Conservation (phyloP, 2,329 filamentous ascomycete genomes). For the Fusarium anguioides region DNA sequence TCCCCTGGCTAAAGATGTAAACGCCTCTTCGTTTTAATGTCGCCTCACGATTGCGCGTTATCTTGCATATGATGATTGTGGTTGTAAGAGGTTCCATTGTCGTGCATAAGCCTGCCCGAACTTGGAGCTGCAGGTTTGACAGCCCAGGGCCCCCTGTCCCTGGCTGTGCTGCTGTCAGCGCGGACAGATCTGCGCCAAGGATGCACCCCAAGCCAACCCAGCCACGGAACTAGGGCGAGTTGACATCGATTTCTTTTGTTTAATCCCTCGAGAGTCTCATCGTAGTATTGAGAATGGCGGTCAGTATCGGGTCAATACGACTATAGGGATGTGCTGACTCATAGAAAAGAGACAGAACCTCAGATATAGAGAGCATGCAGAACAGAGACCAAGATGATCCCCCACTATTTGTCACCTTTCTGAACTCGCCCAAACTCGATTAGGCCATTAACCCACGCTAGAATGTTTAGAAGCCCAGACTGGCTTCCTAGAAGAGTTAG, state of each 20-base stretch:
- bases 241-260: background rate
- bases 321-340: background rate
- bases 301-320: background rate
- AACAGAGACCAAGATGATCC: background rate
- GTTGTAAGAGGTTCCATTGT: background rate
- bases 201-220: slow-evolving; percentile 19
- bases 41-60: background rate
- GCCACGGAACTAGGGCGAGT: slow-evolving; percentile 2
- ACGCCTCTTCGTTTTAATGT: slow-evolving; percentile 15
- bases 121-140: slow-evolving; percentile 31
- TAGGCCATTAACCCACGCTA: slow-evolving; percentile 36
- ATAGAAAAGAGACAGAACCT: background rate
- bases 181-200: slow-evolving; percentile 30
- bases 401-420: slow-evolving; percentile 22
- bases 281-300: accelerated
- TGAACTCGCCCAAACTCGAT: slow-evolving; percentile 13
- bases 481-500: slow-evolving; percentile 31
- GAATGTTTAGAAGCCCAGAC: slow-evolving; percentile 34
- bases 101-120: slow-evolving; percentile 6
- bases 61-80: background rate
- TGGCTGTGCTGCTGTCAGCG: slow-evolving; percentile 3
- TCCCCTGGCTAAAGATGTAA: slow-evolving; percentile 2
- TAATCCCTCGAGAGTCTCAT: background rate
- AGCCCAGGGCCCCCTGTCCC: slow-evolving; percentile 29
- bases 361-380: background rate